Conservation (phyloP, 345 rosid species). For the Populus davidiana region DNA sequence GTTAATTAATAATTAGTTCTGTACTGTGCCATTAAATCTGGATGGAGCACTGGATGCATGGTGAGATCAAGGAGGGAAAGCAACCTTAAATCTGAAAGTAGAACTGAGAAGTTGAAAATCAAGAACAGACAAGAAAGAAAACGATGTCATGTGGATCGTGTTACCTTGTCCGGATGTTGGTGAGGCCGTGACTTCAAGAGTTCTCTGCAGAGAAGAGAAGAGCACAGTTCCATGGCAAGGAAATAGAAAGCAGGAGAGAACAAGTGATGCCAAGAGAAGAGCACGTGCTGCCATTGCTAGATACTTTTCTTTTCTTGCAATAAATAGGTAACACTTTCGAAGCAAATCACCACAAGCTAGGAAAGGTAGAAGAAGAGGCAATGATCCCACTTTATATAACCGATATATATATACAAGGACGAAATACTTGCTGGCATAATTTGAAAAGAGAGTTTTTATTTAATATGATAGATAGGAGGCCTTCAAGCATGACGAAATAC, state of each 20-base stretch:
- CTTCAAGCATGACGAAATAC: too few relatives aligned
- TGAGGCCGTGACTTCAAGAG: conserved; percentile 32
- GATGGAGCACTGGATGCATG: not conserved
- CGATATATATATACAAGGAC: not conserved
- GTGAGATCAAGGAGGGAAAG: not conserved
- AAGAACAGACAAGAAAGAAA: not conserved
- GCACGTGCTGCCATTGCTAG: conserved; percentile 6
- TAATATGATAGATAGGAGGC: too few relatives aligned
- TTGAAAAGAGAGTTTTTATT: too few relatives aligned
- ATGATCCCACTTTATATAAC: not conserved
- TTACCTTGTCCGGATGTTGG: conserved; percentile 42
- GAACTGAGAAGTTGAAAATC: not conserved
- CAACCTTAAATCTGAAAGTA: not conserved
- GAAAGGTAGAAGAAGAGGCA: not conserved
- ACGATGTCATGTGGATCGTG: not conserved
- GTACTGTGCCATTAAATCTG: too few relatives aligned
- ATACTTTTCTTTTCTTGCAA: not conserved
- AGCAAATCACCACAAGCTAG: not conserved
- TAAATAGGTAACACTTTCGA: too few relatives aligned
- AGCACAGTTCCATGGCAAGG: conserved; percentile 1
- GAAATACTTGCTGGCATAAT: too few relatives aligned
- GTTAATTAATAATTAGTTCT: not conserved
- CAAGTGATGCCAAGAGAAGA: conserved; percentile 13
- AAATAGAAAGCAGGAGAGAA: conserved; percentile 1
- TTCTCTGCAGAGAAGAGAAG: conserved; percentile 32